phyloP scores from a whole-genome alignment of 164 flowering plant species.

The Chloranthus sessilifolius region DNA sequence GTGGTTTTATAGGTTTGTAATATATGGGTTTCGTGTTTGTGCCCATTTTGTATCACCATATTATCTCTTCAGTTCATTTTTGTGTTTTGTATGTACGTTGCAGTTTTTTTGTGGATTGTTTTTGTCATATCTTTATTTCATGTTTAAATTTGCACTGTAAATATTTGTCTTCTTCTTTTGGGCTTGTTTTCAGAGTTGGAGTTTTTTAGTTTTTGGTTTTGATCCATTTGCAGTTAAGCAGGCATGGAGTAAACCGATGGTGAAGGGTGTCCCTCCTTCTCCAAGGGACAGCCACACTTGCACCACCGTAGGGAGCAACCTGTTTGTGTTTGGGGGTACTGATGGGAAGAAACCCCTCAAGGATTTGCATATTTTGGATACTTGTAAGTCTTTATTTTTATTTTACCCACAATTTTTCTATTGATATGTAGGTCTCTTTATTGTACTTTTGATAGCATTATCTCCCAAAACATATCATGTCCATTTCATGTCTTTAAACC shows the following conservation, averaged over 20 bases:
- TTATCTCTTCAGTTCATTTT: no score
- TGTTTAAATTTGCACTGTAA: conserved; percentile 5
- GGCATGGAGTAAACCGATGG: conserved; percentile 73
- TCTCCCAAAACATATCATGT: no score
- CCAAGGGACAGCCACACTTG: conserved; percentile 96
- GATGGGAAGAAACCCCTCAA: conserved; percentile 83
- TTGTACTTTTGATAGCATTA: no score
- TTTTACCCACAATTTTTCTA: neutral
- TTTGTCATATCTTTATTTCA: no score
- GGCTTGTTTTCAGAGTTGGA: neutral
- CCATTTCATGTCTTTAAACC: no score
- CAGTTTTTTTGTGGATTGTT: neutral
- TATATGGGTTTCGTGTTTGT: no score
- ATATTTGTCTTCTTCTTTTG: neutral
- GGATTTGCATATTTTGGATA: conserved; percentile 84
- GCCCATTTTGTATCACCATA: no score
- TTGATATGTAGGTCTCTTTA: no score
- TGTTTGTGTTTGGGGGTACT: conserved; percentile 94
- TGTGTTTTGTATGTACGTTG: no score
- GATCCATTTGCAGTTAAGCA: conserved; percentile 43
- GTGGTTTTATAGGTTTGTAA: no score
- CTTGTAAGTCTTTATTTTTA: conserved; percentile 43
- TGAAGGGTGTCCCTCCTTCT: conserved; percentile 74
- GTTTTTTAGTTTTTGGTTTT: conserved; percentile 11
- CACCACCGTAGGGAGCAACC: conserved; percentile 76